A percentile compares a stretch with the other conserved stretches of the same genome.
These are phyloP conservation scores for Ammopiptanthus mongolicus DNA, from an alignment of 306 rosid species.

Conservation along the genomic window DNA sequence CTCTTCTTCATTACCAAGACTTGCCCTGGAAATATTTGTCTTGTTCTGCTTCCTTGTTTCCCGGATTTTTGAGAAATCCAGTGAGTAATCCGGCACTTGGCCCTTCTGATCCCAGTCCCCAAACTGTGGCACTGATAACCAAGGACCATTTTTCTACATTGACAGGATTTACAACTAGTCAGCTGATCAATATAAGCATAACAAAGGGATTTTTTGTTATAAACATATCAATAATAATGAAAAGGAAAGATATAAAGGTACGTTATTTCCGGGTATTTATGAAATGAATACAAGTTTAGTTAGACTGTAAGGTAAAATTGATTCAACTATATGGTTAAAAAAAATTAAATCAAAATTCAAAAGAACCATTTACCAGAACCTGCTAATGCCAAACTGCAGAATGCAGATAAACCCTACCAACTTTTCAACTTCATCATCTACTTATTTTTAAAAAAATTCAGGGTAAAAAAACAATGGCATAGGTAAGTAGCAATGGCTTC, in stretches of 20 bases:
- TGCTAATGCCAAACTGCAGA: background rate
- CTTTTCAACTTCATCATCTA: background rate
- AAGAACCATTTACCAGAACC: background rate
- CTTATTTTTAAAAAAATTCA: background rate
- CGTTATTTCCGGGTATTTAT: background rate
- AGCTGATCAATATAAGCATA: background rate
- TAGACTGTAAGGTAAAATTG: background rate
- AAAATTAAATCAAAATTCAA: background rate
- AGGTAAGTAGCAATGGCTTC: background rate
- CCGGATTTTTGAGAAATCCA: constrained; percentile 92
- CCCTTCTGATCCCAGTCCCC: constrained; percentile 99
- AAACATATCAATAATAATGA: background rate
- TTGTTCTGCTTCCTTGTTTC: constrained; percentile 96
- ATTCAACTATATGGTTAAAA: background rate
- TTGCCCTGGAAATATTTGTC: constrained; percentile 75
- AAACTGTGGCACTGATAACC: constrained; percentile 97
- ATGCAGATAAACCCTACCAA: background rate
- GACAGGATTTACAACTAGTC: background rate
- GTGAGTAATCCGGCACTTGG: constrained; percentile 78
- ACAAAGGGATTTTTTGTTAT: background rate
- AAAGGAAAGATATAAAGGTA: background rate
- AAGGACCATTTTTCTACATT: constrained; percentile 60
- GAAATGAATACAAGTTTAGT: background rate
- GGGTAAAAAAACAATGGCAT: background rate
- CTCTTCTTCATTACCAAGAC: constrained; percentile 96